Evolutionary conservation across 1,284 basidiomycete species (phyloP), one percentile per base, ranked within the genome.

Genomic region (Porodaedalea pini): DNA sequence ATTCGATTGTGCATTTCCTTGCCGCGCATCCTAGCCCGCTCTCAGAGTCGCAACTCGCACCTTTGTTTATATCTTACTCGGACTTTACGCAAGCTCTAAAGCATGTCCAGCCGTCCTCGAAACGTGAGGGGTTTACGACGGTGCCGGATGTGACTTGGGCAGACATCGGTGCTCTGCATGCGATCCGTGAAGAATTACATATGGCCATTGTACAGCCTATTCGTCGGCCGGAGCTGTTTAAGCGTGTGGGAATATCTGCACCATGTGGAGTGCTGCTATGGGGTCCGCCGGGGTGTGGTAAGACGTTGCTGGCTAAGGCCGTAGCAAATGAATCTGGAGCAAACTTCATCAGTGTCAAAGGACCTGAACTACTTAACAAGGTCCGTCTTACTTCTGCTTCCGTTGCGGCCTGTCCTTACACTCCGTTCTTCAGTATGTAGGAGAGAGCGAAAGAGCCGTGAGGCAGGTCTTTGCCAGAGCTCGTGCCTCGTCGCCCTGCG

Each of bases 181-280:
- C 74, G 1, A 92, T 88, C 1, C 78, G 95, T 23, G 92, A 96
- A 63, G 96, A 98, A 73, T 78, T 99, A 39, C 90, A 94, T 65
- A 98, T 98, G 93, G 92, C 94, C 13, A 92, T 99, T 62, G 94
- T 99, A 2, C 92, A 98, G 68, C 96, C 96, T 2, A 96, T 99
- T 65, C 80, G 84, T 51, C 77, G 90, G 45, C 96, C 96, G 0
- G 94, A 95, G 68, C 70, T 98, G 1, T 99, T 98, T 73, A 82
- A 74, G 50, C 80, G 81, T 1, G 88, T 98, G 2, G 96, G 95
- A 10, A 92, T 97, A 61, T 83, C 86, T 43, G 86, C 90, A 6
- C 85, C 90, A 0, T 90, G 92, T 68, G 96, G 96, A 2, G 96
- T 98, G 1, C 76, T 98, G 19, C 75, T 98, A n/a, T 99, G 95